These are phyloP conservation scores for Penicillium sp. DNA, from an alignment of 2,329 filamentous ascomycete species.

Conservation along the genomic window DNA sequence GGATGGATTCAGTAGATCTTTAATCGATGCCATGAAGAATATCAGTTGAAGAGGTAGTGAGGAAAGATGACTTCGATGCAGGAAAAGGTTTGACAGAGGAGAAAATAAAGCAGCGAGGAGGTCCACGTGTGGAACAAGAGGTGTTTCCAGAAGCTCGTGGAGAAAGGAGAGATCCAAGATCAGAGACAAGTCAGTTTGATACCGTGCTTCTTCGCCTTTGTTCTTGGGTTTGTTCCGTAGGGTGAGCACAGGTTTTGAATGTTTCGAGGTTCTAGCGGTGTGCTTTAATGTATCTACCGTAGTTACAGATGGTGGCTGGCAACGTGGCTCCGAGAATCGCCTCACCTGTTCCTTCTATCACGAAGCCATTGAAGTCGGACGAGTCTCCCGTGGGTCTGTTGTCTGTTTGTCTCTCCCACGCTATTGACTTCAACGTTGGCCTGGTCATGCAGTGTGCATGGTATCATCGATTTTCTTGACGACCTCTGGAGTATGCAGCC, in stretches of 20 bases:
- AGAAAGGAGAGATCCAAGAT: slow-evolving; percentile 10
- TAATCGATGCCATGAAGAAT: slow-evolving; percentile 1
- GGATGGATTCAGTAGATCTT: slow-evolving; percentile 5
- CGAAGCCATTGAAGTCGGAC: slow-evolving; percentile 18
- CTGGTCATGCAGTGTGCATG: slow-evolving; percentile 19
- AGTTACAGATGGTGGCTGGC: not conserved
- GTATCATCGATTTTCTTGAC: slow-evolving; percentile 12
- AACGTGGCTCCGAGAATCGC: slow-evolving; percentile 1
- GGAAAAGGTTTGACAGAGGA: slow-evolving; percentile 1
- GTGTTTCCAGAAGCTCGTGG: slow-evolving; percentile 29
- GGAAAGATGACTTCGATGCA: slow-evolving; percentile 3
- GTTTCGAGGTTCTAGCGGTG: slow-evolving; percentile 14
- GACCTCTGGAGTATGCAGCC: slow-evolving; percentile 13
- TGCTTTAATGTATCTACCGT: slow-evolving; percentile 9
- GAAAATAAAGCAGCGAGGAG: slow-evolving; percentile 11
- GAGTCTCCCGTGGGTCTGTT: slow-evolving; percentile 16
- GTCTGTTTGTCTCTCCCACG: slow-evolving; percentile 17
- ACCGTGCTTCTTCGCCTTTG: slow-evolving; percentile 20
- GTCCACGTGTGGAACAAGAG: slow-evolving; percentile 15
- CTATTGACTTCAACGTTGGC: slow-evolving; percentile 18
- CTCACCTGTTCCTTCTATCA: slow-evolving; percentile 14
- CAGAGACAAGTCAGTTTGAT: slow-evolving; percentile 21
- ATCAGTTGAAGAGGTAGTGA: not conserved
- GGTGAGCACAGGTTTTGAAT: slow-evolving; percentile 23
- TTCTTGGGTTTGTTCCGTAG: slow-evolving; percentile 19